Percentiles rank a stretch among this genome's conserved stretches.
These are phyloP conservation scores for Pisolithus orientalis DNA, from an alignment of 768 basidiomycete genomes.

Conservation along the genomic window DNA sequence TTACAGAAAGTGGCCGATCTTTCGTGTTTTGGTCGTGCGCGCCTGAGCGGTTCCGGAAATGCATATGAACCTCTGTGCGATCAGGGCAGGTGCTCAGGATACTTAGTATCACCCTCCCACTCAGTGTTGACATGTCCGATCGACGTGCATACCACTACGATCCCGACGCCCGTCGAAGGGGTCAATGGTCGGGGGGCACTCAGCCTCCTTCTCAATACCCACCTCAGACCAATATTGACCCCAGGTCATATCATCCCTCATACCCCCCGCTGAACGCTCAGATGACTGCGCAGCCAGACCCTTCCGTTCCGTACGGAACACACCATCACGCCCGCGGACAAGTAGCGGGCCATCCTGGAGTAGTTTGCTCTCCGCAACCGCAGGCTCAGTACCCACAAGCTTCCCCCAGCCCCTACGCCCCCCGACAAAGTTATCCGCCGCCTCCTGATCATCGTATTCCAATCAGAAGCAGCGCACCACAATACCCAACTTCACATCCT, in stretches of 20 bases:
- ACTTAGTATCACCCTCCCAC: conserved; percentile 3
- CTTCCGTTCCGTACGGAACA: conserved; percentile 17
- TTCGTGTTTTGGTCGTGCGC: conserved; percentile 22
- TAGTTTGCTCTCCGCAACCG: conserved; percentile 8
- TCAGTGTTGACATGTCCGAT: conserved; percentile 17
- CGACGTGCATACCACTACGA: conserved; percentile 26
- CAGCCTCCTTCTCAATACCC: conserved; percentile 21
- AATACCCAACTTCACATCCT: conserved; percentile 20
- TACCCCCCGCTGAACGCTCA: conserved; percentile 18
- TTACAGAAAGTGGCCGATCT: conserved; percentile 20
- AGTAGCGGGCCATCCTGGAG: conserved; percentile 13
- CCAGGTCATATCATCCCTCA: conserved; percentile 7
- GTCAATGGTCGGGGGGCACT: conserved; percentile 18
- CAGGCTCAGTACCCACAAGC: conserved; percentile 17
- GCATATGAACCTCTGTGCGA: conserved; percentile 25
- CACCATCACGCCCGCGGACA: background rate
- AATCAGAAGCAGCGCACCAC: conserved; percentile 30
- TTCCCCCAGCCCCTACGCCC: conserved; percentile 13
- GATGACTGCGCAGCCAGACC: conserved; percentile 11
- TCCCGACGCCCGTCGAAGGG: conserved; percentile 11
- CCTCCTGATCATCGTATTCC: conserved; percentile 21
- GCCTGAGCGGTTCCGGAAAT: conserved; percentile 26
- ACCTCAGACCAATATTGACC: conserved; percentile 16
- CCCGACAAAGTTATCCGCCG: conserved; percentile 20
- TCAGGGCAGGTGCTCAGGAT: background rate